Evolutionary conservation across 495 filamentous ascomycete genomes (phyloP), one percentile per base, ranked within the genome.

Genomic region (Ascodesmis nigricans): DNA sequence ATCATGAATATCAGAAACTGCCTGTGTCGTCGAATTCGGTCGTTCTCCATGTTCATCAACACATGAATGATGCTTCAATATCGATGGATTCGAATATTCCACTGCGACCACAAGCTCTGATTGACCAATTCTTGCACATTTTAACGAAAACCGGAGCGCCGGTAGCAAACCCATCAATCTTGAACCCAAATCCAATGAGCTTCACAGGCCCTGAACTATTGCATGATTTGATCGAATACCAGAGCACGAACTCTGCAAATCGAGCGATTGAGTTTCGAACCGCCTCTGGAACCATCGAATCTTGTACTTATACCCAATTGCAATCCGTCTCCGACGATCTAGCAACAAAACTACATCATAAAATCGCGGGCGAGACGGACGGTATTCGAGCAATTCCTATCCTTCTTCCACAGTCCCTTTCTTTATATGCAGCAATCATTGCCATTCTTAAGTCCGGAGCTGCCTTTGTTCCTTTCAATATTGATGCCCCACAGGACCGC

Each of bases 401-500:
- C 5, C 61, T 82, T 5, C 46, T 81, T 3, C 67, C 70, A 5
- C 79, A 87, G 48, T 69, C 63, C 3, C 62, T 67, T 13, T 59
- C 69, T 15, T 61, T 91, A 6, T 91, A 87, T 46, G 58, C 80
- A 33, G 52, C 74, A 0, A 61, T 73, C 29, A 49, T 90, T 3
- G 79, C 69, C 0, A 69, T 79, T 30, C 60, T 87, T 8, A 78
- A 78, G 44, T 67, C 71, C 4, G 80, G 80, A 0, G 75, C 60
- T 4, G 76, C 78, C 4, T 87, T 90, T 42, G 84, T 79, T 33
- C 78, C 80, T 0, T 55, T 91, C 23, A 66, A 69, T 35, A 57
- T 71, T 9, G 78, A 83, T 43, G 64, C 71, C 4, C 80, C 80
- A 2, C 43, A 50, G 18, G 76, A 87, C 23, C 61, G 80, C 11